Base-by-base conservation (phyloP, 2,329 filamentous ascomycete genomes). In the Ophiostoma ips region DNA sequence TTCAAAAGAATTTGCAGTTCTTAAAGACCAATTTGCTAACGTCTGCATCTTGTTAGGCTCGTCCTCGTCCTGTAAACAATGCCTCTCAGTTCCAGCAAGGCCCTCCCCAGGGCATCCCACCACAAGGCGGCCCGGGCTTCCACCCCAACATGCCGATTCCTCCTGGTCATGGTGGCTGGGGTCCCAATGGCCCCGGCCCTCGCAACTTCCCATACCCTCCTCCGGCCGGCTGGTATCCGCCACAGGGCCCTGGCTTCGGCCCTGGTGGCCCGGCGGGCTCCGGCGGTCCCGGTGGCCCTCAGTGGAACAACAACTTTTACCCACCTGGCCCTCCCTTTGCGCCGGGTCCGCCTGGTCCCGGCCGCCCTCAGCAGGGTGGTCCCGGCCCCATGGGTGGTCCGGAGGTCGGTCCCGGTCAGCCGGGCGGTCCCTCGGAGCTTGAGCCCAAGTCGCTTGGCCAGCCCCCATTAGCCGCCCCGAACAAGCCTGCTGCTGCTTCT, bases 201-300 rank as follows among this genome's bases (percentile, higher is more conserved):
- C 51, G 47, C 3, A 54, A 53, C 44, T 83, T 87, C 75, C 83
- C 83, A 1, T 94, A 88, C 63, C 84, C 84, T 55, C 82, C 80
- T 15, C 84, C 80, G 44, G 78, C 79, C 21, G 84, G 83, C 50
- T 94, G 87, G 84, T 90, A 81, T 62, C 84, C 83, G 57, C 78
- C 75, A 9, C 55, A 49, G 36, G 83, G 82, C 7, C 84, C 86
- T 65, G 82, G 81, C 24, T 92, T 87, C 58, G 83, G 81, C 33
- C 80, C 76, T 66, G 30, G 40, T 16, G 81, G 78, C 13, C 44
- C 44, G 9, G 31, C n/a, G 2, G 41, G 41, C 30, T 21, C 41
- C 16, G 41, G 41, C 15, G 41, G 41, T 31, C 43, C 43, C 12
- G 41, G 43, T 24, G 43, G 8, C 9, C 78, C 77, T 45, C 73